Evolutionary conservation across 805 yeast species (phyloP).

Genomic region (Wickerhamiella occidentalis): DNA sequence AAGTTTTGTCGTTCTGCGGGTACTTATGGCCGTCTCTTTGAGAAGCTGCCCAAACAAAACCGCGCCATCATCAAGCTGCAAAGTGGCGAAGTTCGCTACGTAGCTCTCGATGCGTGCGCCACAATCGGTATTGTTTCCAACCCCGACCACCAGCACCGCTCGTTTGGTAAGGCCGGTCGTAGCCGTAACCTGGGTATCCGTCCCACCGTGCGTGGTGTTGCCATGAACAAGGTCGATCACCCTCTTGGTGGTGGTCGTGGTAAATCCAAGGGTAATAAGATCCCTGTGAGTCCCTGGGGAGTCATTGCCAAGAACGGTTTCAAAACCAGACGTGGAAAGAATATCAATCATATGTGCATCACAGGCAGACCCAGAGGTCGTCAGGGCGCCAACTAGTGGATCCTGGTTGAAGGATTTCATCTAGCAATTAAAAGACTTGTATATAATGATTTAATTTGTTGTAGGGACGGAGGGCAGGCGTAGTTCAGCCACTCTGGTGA

Average conservation of each 20-base stretch:
- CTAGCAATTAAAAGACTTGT: background rate
- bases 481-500: too few species aligned
- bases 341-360: slow-evolving; percentile 71
- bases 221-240: slow-evolving; percentile 95
- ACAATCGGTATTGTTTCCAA: slow-evolving; percentile 89
- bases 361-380: slow-evolving; percentile 83
- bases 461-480: too few species aligned
- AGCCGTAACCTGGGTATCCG: slow-evolving; percentile 83
- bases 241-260: slow-evolving; percentile 99
- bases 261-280: slow-evolving; percentile 90
- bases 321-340: slow-evolving; percentile 86
- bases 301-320: slow-evolving; percentile 78
- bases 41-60: slow-evolving; percentile 57
- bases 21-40: slow-evolving; percentile 74
- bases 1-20: slow-evolving; percentile 92
- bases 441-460: background rate
- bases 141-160: slow-evolving; percentile 76
- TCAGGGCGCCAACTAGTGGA: slow-evolving; percentile 22
- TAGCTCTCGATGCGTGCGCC: slow-evolving; percentile 77
- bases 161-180: slow-evolving; percentile 96
- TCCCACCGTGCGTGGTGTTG: slow-evolving; percentile 95
- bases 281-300: slow-evolving; percentile 95
- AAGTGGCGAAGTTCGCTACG: slow-evolving; percentile 89
- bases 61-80: slow-evolving; percentile 71
- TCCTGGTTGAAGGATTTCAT: too few species aligned